Percentiles rank a stretch among this genome's conserved stretches.
These are phyloP conservation scores for Vitis cinerea DNA, from an alignment of 164 flowering plant species.

Conservation along the genomic window DNA sequence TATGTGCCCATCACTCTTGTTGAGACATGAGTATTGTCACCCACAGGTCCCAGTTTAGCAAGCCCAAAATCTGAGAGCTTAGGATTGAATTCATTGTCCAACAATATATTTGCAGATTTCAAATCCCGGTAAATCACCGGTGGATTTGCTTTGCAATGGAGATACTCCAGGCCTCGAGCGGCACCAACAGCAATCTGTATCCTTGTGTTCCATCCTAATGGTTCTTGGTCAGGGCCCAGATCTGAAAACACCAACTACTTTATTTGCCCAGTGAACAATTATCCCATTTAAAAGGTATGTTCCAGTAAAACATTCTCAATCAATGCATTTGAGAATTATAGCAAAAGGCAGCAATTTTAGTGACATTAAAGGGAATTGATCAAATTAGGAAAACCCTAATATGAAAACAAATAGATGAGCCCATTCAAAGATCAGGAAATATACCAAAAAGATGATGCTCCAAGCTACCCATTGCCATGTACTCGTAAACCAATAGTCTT, in stretches of 20 bases:
- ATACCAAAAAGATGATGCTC: slow-evolving; percentile 85
- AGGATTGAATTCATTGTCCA: slow-evolving; percentile 70
- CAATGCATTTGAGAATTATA: background rate
- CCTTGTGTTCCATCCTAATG: slow-evolving; percentile 64
- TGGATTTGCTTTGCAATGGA: slow-evolving; percentile 72
- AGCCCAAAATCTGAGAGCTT: slow-evolving; percentile 92
- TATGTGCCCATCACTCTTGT: slow-evolving; percentile 88
- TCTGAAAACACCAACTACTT: slow-evolving; percentile 21
- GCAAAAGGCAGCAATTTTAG: background rate
- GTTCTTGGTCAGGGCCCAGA: slow-evolving; percentile 31
- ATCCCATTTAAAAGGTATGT: no score
- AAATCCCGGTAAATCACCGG: slow-evolving; percentile 87
- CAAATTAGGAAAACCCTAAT: background rate
- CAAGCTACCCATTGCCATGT: slow-evolving; percentile 83
- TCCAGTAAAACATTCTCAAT: no score
- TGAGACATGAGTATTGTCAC: slow-evolving; percentile 83
- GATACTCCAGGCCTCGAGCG: slow-evolving; percentile 76
- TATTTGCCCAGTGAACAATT: background rate
- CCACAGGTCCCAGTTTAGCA: slow-evolving; percentile 86
- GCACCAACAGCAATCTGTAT: slow-evolving; percentile 78
- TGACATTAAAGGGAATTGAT: background rate
- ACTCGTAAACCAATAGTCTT: slow-evolving; percentile 85
- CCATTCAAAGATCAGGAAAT: background rate
- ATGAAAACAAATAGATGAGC: background rate
- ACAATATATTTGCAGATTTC: slow-evolving; percentile 77